Conservation (phyloP, 768 basidiomycete species). For the Melanogaster broomeanus region DNA sequence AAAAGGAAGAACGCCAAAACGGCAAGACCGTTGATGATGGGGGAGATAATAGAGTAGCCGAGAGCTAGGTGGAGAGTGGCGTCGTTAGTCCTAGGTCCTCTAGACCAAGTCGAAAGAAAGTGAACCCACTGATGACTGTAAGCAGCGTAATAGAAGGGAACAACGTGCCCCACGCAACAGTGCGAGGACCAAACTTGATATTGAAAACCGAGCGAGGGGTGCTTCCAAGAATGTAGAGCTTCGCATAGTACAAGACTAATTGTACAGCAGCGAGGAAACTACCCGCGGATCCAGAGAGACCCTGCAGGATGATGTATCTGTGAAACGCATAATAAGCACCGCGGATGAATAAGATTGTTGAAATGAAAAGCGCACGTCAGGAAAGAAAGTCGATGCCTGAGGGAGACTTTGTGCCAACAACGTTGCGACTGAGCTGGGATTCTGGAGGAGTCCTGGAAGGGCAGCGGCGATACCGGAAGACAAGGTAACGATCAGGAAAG, state of each 20-base stretch:
- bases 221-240: constrained; percentile 82
- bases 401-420: constrained; percentile 82
- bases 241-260: constrained; percentile 86
- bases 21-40: constrained; percentile 91
- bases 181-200: constrained; percentile 75
- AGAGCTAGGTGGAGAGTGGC: constrained; percentile 44
- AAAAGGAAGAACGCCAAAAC: constrained; percentile 81
- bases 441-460: constrained; percentile 57
- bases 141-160: constrained; percentile 76
- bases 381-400: constrained; percentile 85
- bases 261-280: constrained; percentile 80
- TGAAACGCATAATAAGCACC: neutral
- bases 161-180: constrained; percentile 74
- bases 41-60: constrained; percentile 87
- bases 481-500: constrained; percentile 89
- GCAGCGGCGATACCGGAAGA: constrained; percentile 81
- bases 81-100: neutral
- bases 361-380: constrained; percentile 55
- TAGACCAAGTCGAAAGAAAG: neutral
- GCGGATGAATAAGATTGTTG: neutral
- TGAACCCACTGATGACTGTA: constrained; percentile 72
- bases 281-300: constrained; percentile 75
- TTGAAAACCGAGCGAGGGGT: constrained; percentile 84
- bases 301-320: constrained; percentile 79
- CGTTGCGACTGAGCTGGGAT: constrained; percentile 69